Base-by-base conservation (phyloP, 352 stramenopile species). In the Phytophthora syringae region DNA sequence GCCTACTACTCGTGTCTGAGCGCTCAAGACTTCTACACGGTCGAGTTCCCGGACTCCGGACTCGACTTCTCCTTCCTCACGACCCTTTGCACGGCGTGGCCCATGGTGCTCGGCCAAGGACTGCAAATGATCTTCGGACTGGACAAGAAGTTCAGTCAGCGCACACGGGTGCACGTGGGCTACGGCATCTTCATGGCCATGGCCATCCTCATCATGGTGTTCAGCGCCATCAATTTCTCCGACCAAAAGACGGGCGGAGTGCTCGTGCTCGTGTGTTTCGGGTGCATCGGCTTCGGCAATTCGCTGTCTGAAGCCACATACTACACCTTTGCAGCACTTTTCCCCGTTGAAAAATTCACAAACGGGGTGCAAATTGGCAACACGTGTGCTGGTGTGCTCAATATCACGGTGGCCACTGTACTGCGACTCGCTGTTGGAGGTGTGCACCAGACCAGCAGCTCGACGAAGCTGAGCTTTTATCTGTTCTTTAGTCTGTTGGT, bases 1-100 rank as follows among this genome's bases (percentile, higher is more conserved):
- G 78, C 80, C 16, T 91, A 86, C 71, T 89, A 89, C 61, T 90
- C 80, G 68, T 93, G 82, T 49, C 64, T 93, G 39, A 90, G 80
- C 45, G 80, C 80, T 0, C 80, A 91, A 21, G 74, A 89, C 52
- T 93, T 86, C 49, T 90, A 91, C 62, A 56, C 51, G 22, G 51
- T 70, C 10, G 47, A 76, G 48, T 93, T 90, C 62, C 67, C 82
- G 1, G 51, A 79, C 20, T 79, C 74, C 0, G 67, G 71, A 0
- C 72, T 89, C 42, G 63, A 86, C 51, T 93, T 93, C 55, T 76
- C 74, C 11, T 91, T 91, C 74, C 55, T 93, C 7, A 91, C 80
- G 12, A 91, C 79, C 57, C 64, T 88, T 3, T 56, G 60, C 24
- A 86, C 79, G 12, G 74, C 67, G 11, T 93, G 84, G 82, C 79